Percentiles rank a stretch among this genome's conserved stretches.
Evolutionary conservation across 2,329 filamentous ascomycete species (phyloP).

Genomic region (Colletotrichum somersetense): DNA sequence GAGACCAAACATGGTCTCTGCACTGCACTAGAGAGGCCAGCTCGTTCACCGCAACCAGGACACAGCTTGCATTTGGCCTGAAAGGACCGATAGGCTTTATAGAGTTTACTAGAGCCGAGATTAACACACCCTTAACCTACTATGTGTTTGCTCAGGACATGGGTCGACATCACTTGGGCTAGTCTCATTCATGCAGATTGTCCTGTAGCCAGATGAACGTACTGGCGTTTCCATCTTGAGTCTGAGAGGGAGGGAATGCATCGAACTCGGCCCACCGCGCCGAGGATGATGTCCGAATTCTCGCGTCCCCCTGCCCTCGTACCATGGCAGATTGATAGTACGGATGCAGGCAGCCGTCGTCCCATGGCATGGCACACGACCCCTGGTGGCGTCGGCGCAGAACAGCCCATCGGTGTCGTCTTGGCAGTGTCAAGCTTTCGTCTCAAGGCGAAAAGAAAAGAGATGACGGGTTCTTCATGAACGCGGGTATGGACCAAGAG

Average conservation of each 20-base stretch:
- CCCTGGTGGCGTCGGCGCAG: not conserved
- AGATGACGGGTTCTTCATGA: slow-evolving; percentile 11
- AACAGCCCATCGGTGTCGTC: not conserved
- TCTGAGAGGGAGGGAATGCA: not conserved
- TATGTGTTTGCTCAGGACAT: slow-evolving; percentile 15
- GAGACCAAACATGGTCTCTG: slow-evolving; percentile 15
- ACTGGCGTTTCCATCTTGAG: not conserved
- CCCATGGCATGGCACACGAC: too few relatives aligned
- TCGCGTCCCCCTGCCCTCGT: not conserved
- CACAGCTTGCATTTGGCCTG: slow-evolving; percentile 1
- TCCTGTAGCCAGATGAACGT: not conserved
- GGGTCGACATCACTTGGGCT: slow-evolving; percentile 4
- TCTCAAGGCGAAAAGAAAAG: slow-evolving; percentile 10
- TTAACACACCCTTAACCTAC: slow-evolving; percentile 9
- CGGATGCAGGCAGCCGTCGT: not conserved
- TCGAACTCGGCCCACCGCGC: too few relatives aligned
- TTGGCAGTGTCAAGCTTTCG: slow-evolving; percentile 25
- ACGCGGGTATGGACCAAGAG: slow-evolving; percentile 5
- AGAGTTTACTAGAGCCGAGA: slow-evolving; percentile 8
- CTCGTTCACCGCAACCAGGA: slow-evolving; percentile 13
- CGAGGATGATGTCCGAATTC: not conserved
- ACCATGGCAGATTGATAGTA: not conserved
- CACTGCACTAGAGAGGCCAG: not conserved
- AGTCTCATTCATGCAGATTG: slow-evolving; percentile 9
- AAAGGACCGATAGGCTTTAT: slow-evolving; percentile 13